Conservation (phyloP, 805 yeast genomes). For the Spathaspora girioi region DNA sequence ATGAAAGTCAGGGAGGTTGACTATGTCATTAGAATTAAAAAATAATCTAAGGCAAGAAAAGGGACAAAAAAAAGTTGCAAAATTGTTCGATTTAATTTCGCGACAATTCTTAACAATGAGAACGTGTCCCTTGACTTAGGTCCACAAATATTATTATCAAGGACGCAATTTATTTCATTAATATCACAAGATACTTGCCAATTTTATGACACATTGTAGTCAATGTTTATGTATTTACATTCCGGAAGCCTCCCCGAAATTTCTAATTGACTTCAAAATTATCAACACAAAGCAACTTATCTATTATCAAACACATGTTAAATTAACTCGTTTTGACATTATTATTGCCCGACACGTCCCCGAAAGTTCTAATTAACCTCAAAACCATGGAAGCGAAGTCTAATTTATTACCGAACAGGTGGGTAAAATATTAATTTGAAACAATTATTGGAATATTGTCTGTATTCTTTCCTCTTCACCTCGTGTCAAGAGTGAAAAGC, state of each 20-base stretch:
- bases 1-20: no score
- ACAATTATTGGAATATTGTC: no score
- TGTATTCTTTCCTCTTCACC: no score
- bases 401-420: no score
- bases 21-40: no score
- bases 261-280: no score
- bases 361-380: no score
- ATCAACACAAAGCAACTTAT: no score
- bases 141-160: background rate
- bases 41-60: no score
- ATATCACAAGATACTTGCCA: background rate
- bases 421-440: no score
- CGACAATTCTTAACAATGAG: background rate
- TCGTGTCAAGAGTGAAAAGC: no score
- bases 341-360: background rate
- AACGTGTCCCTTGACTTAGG: background rate
- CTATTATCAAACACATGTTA: background rate
- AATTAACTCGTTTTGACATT: background rate
- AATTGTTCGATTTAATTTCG: background rate
- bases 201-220: background rate
- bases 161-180: background rate
- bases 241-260: background rate
- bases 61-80: background rate
- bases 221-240: background rate
- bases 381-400: no score